Conservation (phyloP, 2,329 filamentous ascomycete species). For the Colletotrichum theobromicola region DNA sequence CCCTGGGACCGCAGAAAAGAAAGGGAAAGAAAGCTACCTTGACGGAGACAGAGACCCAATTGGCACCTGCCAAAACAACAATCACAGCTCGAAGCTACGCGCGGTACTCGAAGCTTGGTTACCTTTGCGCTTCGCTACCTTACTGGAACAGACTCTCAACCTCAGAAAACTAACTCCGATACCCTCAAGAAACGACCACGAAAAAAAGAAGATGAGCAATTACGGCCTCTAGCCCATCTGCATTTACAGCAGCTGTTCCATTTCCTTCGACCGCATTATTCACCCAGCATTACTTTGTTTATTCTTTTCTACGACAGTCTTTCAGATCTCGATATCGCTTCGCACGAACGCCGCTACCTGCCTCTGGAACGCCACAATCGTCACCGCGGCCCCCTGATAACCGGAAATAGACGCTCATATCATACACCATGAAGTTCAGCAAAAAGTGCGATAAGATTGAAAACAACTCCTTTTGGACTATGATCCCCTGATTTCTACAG, state of each 20-base stretch:
- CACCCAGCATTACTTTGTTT: constrained; percentile 6
- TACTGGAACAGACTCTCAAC: not conserved
- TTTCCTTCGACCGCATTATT: not conserved
- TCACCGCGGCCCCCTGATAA: not conserved
- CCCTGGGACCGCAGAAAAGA: not conserved
- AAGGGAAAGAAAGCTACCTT: not conserved
- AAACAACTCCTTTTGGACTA: not conserved
- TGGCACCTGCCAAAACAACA: not conserved
- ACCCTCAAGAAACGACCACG: not conserved
- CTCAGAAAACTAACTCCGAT: not conserved
- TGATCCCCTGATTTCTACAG: not conserved
- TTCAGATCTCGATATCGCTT: not conserved
- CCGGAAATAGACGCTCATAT: constrained; percentile 22
- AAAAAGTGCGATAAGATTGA: constrained; percentile 52
- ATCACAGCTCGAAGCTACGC: not conserved
- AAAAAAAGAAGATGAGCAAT: not conserved
- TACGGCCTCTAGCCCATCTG: not conserved
- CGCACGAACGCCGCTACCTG: not conserved
- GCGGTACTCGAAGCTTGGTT: not conserved
- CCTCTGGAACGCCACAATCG: constrained; percentile 3
- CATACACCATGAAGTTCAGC: constrained; percentile 68
- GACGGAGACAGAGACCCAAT: not conserved
- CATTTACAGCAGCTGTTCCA: constrained; percentile 3
- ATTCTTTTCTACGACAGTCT: not conserved
- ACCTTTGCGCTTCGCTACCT: not conserved